These are phyloP conservation scores for Panellus pusillus DNA, from an alignment of 768 basidiomycete genomes.

Conservation along the genomic window DNA sequence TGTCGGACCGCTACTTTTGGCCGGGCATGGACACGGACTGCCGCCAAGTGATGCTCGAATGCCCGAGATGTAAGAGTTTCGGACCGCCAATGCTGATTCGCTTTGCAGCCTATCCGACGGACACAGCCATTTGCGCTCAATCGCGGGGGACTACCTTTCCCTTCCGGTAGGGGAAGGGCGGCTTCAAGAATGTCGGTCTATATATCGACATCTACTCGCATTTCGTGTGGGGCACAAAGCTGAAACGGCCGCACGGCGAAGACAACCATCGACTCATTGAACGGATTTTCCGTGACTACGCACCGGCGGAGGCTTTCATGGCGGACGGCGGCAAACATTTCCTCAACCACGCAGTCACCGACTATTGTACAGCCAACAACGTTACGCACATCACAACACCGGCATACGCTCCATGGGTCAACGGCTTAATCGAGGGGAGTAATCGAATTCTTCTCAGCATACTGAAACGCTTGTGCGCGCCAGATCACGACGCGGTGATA, in stretches of 20 bases:
- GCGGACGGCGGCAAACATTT: slow-evolving; percentile 31
- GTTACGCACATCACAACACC: no score
- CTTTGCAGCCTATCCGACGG: slow-evolving; percentile 31
- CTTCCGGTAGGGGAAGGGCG: no score
- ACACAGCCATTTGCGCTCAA: slow-evolving; percentile 28
- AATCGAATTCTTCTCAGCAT: slow-evolving; percentile 22
- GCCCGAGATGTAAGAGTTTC: slow-evolving; percentile 29
- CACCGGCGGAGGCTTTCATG: slow-evolving; percentile 7
- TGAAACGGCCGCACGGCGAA: neutral
- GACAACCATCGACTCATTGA: neutral
- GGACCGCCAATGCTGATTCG: slow-evolving; percentile 24
- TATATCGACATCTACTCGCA: no score
- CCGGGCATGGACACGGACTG: no score
- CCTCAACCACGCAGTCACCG: slow-evolving; percentile 17
- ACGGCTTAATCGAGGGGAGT: slow-evolving; percentile 25
- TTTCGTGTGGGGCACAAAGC: slow-evolving; percentile 27
- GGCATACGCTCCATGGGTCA: no score
- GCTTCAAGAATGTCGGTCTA: no score
- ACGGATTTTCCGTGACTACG: slow-evolving; percentile 20
- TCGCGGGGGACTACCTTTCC: no score
- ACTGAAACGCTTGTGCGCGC: no score
- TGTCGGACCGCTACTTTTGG: no score
- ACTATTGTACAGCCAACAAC: slow-evolving; percentile 15
- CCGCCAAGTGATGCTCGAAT: no score
- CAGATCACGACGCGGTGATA: no score